A percentile compares a stretch with the other conserved stretches of the same genome.
phyloP scores from a whole-genome alignment of 2,329 filamentous ascomycete genomes.

The Emericellopsis atlantica region DNA sequence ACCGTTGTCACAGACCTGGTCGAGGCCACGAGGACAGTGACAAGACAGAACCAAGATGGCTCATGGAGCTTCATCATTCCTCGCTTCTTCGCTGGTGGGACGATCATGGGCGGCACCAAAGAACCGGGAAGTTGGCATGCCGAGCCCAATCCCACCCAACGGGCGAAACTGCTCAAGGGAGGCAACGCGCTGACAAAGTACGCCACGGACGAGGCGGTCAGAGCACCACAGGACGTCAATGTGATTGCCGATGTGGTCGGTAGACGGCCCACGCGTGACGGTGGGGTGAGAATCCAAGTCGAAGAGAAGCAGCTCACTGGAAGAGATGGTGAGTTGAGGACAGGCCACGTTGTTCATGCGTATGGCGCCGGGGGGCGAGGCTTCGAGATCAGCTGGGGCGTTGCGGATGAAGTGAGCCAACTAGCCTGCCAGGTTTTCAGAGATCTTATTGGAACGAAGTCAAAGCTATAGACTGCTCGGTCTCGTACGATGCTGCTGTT shows the following conservation, averaged over 20 bases:
- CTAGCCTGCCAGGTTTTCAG: too few species aligned
- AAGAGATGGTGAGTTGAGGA: slow-evolving; percentile 2
- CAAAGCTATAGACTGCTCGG: too few species aligned
- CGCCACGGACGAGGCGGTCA: slow-evolving; percentile 6
- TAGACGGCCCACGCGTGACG: slow-evolving; percentile 27
- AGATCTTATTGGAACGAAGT: too few species aligned
- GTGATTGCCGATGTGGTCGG: slow-evolving; percentile 30
- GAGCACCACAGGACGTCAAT: slow-evolving; percentile 9
- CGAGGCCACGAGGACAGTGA: slow-evolving; percentile 28
- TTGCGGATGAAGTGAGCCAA: slow-evolving; percentile 32
- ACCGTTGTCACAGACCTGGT: slow-evolving; percentile 22
- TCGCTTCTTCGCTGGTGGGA: slow-evolving; percentile 46
- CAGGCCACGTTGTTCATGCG: slow-evolving; percentile 31
- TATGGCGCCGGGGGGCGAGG: slow-evolving; percentile 51
- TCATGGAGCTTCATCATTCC: slow-evolving; percentile 50
- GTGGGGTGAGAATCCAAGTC: slow-evolving; percentile 39
- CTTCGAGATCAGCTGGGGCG: slow-evolving; percentile 48
- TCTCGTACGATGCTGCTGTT: too few species aligned
- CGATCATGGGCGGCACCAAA: slow-evolving; percentile 53
- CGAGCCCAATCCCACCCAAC: slow-evolving; percentile 28
- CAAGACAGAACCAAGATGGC: slow-evolving; percentile 49
- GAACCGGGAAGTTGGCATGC: slow-evolving; percentile 42
- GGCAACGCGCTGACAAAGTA: slow-evolving; percentile 15
- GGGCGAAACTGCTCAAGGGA: slow-evolving; percentile 30
- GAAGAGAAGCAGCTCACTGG: slow-evolving; percentile 20